Evolutionary conservation across 2,329 filamentous ascomycete species (phyloP).

Genomic region (Cylindrodendrum hubeiense): DNA sequence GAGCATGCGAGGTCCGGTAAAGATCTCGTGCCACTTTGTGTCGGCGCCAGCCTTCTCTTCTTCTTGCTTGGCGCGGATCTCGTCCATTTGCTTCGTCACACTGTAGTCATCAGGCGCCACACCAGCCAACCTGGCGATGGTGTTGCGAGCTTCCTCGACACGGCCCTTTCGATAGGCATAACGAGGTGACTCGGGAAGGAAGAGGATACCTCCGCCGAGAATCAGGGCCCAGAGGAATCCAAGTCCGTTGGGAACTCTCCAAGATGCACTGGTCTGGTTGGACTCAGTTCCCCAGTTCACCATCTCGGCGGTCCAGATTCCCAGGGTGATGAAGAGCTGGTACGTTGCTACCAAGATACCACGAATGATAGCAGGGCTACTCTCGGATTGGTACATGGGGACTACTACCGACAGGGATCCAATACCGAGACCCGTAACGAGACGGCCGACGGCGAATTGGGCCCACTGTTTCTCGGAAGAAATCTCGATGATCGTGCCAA

Average conservation of each 20-base stretch:
- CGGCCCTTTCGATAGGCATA: constrained; percentile 62
- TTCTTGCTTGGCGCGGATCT: constrained; percentile 64
- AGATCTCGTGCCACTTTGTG: constrained; percentile 69
- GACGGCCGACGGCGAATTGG: constrained; percentile 73
- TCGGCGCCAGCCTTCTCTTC: constrained; percentile 60
- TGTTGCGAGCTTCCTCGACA: constrained; percentile 60
- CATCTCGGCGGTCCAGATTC: constrained; percentile 71
- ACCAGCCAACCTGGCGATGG: constrained; percentile 61
- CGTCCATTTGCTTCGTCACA: constrained; percentile 62
- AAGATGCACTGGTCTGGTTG: constrained; percentile 62
- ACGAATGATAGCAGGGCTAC: constrained; percentile 72
- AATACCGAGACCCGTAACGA: constrained; percentile 75
- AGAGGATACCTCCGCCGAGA: constrained; percentile 62
- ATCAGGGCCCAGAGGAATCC: constrained; percentile 67
- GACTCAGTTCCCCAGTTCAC: constrained; percentile 72
- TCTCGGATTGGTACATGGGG: constrained; percentile 78
- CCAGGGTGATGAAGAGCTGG: constrained; percentile 77
- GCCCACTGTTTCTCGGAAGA: constrained; percentile 68
- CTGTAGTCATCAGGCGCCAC: constrained; percentile 52
- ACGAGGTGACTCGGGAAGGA: constrained; percentile 68
- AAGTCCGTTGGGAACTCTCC: constrained; percentile 73
- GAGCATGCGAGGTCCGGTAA: constrained; percentile 75
- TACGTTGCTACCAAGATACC: constrained; percentile 74
- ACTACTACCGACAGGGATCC: constrained; percentile 74
- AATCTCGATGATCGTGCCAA: constrained; percentile 75